These are phyloP conservation scores for Usnea hakonensis DNA, from an alignment of 495 filamentous ascomycete genomes.

Conservation along the genomic window DNA sequence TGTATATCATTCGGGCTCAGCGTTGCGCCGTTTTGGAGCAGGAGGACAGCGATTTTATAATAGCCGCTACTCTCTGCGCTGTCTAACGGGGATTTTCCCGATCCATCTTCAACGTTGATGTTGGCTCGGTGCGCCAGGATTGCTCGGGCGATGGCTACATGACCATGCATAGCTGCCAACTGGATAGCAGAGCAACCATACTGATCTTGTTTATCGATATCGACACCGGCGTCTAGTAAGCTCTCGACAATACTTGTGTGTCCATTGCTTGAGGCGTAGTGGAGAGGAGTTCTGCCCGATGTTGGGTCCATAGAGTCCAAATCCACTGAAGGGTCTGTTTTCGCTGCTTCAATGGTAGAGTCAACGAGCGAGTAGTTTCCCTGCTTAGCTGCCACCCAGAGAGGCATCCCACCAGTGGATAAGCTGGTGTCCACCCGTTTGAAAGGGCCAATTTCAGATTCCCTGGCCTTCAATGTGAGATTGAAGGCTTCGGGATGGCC, in stretches of 20 bases:
- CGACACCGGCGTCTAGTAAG: conserved; percentile 23
- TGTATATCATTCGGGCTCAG: background rate
- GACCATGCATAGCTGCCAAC: background rate
- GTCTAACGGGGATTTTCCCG: conserved; percentile 7
- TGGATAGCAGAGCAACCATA: background rate
- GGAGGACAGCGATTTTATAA: conserved; percentile 6
- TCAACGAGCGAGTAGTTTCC: conserved; percentile 9
- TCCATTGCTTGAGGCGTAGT: conserved; percentile 10
- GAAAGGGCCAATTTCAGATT: conserved; percentile 6
- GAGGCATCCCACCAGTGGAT: conserved; percentile 1
- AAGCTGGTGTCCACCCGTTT: conserved; percentile 5
- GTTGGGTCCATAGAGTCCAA: conserved; percentile 15
- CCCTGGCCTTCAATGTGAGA: conserved; percentile 4
- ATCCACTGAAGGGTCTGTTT: conserved; percentile 10
- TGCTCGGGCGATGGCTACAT: background rate
- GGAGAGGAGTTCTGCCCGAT: conserved; percentile 10
- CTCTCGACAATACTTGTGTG: conserved; percentile 21
- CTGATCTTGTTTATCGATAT: conserved; percentile 18
- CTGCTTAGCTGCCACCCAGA: conserved; percentile 17
- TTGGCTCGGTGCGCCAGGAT: conserved; percentile 8
- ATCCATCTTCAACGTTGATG: conserved; percentile 20
- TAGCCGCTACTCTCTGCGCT: background rate
- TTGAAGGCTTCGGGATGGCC: conserved; percentile 17
- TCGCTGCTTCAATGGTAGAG: conserved; percentile 8
- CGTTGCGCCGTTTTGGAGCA: conserved; percentile 13